Evolutionary conservation across 2,329 filamentous ascomycete genomes (phyloP), one percentile per base, ranked within the genome.

Genomic region (Dactylellina haptotyla): DNA sequence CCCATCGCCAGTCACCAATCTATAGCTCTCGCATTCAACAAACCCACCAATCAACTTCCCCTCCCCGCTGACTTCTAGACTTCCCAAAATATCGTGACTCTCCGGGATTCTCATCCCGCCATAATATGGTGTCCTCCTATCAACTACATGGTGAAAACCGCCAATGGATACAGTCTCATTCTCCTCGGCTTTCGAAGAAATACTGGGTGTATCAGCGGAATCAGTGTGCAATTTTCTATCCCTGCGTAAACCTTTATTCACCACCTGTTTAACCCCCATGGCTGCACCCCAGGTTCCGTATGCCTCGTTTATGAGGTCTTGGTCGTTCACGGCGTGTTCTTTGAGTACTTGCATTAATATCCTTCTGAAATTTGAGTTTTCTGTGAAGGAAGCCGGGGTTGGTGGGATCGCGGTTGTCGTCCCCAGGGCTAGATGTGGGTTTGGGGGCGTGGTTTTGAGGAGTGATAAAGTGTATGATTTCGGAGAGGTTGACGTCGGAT

Each of bases 61-160:
- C 4, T 80, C 75, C 1, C 82, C 83, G 78, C 89, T 83, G 3
- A 90, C 88, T 78, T 89, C 86, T 41, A 90, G 83, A 75, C 88
- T 90, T 37, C 88, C 88, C 61, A 90, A 82, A 37, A 90, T 90
- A 77, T 90, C 88, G 77, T 90, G 88, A 0, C 88, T 88, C 83
- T 86, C 89, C 1, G 88, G 87, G 78, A 90, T 90, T 58, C 88
- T 63, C 14, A 88, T 82, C 84, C 90, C 77, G 89, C 88, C 0
- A 87, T 88, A 56, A 46, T 65, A 65, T 1, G 87, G 87, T 57
- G 88, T 89, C 59, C 88, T 82, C 59, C 82, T 77, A 78, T 90
- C 88, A 63, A 87, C 88, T 3, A 90, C 82, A 79, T 90, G 88
- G 16, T 66, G 61, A 57, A 73, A 90, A 84, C 81, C 86, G 86